Conservation (phyloP, 2,329 filamentous ascomycete genomes). For the Leptographium galeiforme region DNA sequence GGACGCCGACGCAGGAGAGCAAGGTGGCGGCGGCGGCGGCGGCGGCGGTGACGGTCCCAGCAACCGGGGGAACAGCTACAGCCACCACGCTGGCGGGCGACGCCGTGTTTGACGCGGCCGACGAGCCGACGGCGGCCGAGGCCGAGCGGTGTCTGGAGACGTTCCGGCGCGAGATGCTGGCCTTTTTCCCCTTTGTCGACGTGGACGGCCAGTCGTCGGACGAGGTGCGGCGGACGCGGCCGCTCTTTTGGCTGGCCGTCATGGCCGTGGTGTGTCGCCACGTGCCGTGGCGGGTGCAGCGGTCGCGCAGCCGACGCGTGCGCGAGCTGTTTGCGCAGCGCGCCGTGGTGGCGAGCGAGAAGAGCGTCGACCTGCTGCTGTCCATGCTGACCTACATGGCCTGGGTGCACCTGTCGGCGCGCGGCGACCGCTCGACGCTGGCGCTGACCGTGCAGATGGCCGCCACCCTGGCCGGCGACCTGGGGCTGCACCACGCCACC, state of each 20-base stretch:
- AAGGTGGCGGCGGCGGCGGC: too few relatives aligned
- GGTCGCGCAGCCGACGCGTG: conserved; percentile 24
- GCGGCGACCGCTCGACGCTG: conserved; percentile 26
- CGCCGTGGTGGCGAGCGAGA: conserved; percentile 32
- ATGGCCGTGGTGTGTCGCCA: conserved; percentile 30
- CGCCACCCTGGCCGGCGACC: conserved; percentile 27
- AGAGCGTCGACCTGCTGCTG: conserved; percentile 35
- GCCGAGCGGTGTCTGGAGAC: conserved; percentile 24
- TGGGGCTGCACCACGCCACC: conserved; percentile 25
- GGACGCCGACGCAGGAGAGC: too few relatives aligned
- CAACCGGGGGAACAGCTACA: too few relatives aligned
- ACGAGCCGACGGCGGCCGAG: conserved; percentile 19
- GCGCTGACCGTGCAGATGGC: conserved; percentile 28
- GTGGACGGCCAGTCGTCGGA: conserved; percentile 23
- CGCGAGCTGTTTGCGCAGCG: conserved; percentile 29
- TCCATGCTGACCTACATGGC: conserved; percentile 25
- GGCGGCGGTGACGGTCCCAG: too few relatives aligned
- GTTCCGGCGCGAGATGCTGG: conserved; percentile 26
- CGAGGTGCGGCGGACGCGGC: conserved; percentile 24
- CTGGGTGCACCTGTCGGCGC: conserved; percentile 10
- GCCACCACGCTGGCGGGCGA: too few relatives aligned
- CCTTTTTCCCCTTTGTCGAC: conserved; percentile 30
- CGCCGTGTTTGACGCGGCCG: not conserved
- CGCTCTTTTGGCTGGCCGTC: conserved; percentile 37
- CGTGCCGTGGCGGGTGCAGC: conserved; percentile 24